These are phyloP conservation scores for Phytopythium delawarense DNA, from an alignment of 352 stramenopile genomes.

Conservation along the genomic window DNA sequence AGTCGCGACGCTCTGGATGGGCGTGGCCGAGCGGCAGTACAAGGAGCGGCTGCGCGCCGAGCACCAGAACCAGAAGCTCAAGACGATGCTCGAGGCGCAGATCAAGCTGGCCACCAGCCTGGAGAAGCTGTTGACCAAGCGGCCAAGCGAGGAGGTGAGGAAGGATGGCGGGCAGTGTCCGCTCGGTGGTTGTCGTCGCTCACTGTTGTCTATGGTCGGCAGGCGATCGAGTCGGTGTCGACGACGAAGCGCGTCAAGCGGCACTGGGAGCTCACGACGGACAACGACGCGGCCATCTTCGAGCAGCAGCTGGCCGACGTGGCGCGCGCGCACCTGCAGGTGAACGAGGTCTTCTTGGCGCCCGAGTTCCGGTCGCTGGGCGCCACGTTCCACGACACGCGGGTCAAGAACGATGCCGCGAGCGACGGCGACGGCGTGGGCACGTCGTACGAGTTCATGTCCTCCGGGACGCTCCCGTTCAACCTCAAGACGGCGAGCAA, in stretches of 20 bases:
- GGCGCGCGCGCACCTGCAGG: slow-evolving; percentile 13
- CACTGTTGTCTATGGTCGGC: too few relatives aligned
- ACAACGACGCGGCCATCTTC: slow-evolving; percentile 26
- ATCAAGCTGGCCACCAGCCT: slow-evolving; percentile 19
- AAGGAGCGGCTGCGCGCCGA: slow-evolving; percentile 21
- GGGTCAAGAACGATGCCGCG: slow-evolving; percentile 10
- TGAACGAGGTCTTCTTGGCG: slow-evolving; percentile 12
- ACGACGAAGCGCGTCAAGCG: slow-evolving; percentile 17
- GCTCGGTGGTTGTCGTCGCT: not conserved
- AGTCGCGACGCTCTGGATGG: slow-evolving; percentile 14
- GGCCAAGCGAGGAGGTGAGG: slow-evolving; percentile 3
- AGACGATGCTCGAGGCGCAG: slow-evolving; percentile 28
- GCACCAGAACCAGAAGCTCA: slow-evolving; percentile 35
- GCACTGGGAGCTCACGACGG: not conserved
- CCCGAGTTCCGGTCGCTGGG: slow-evolving; percentile 13
- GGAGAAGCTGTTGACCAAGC: slow-evolving; percentile 21
- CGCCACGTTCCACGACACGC: slow-evolving; percentile 13
- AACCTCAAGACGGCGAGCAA: slow-evolving; percentile 19
- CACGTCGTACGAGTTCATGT: slow-evolving; percentile 29
- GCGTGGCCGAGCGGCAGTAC: slow-evolving; percentile 19
- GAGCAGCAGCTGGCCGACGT: slow-evolving; percentile 21
- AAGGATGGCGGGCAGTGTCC: not conserved
- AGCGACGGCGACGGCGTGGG: slow-evolving; percentile 17
- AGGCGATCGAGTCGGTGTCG: slow-evolving; percentile 10
- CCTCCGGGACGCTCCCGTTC: slow-evolving; percentile 30